Base-by-base conservation (phyloP, 192 early-diverging fungal species). In the Helicostylum pulchrum region DNA sequence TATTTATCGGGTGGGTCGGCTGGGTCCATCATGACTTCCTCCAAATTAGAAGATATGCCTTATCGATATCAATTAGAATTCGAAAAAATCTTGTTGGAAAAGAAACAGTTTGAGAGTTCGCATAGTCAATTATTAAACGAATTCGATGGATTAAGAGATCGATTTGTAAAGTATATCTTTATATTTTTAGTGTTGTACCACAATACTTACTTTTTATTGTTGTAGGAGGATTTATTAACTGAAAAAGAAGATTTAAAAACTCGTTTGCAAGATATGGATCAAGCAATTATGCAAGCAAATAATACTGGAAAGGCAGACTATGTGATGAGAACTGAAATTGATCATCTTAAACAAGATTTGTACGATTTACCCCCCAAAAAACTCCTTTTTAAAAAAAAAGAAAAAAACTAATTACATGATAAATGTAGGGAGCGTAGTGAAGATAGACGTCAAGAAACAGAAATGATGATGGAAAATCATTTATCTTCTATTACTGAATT, bases 291-390 rank as follows among this genome's bases (percentile, higher is more conserved):
- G 20, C 82, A 85, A 19, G 81, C 88, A 14, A 78, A 85, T 64
- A 85, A 90, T 67, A 85, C 85, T 20, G 94, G 91, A 14, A 88
- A 90, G 66, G 80, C 85, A 12, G 94, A 98, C 64, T 96, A 93
- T 65, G 62, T 96, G 30, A 80, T 94, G 78, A 78, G 84, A 15
- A 80, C 88, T 30, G 95, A 98, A 75, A 93, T 95, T 53, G 92
- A 94, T 46, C 88, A 87, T 49, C 70, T 98, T 64, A 92, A 90
- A 53, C 83, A 86, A 49, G 91, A 95, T 34, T 74, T 98, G 84
- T 89, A 82, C 76, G 84, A n/a, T 58, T n/a, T 2, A 7, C 7
- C n/a, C 12, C 21, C 32, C 7, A 51, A 34, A 61, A 20, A 54
- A 54, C 15, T 15, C 4, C n/a, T n/a, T n/a, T n/a, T 26, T 26